Evolutionary conservation across 164 flowering plant genomes (phyloP).

Genomic region (Tetrastigma voinierianum): DNA sequence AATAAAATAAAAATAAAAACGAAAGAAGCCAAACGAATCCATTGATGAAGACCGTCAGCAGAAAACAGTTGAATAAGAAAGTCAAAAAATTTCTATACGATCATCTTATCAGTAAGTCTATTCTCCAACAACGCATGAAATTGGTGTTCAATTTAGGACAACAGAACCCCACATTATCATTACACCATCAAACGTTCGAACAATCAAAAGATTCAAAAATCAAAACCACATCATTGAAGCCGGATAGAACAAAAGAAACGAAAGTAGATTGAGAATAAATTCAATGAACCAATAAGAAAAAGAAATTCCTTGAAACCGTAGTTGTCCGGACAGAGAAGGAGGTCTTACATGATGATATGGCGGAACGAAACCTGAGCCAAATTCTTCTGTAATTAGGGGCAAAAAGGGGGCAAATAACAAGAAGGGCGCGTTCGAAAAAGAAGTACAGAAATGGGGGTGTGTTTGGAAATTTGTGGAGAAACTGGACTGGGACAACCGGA

Average conservation of each 20-base stretch:
- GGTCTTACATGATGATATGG: too few relatives aligned
- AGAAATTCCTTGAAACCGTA: not conserved
- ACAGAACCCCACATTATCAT: too few relatives aligned
- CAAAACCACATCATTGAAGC: not conserved
- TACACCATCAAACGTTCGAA: too few relatives aligned
- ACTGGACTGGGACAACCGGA: not conserved
- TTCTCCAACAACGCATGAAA: not conserved
- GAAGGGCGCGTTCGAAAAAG: constrained; percentile 12
- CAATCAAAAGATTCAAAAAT: not conserved
- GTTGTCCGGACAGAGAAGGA: not conserved
- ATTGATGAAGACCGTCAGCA: not conserved
- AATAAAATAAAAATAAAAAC: not conserved
- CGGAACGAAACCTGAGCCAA: too few relatives aligned
- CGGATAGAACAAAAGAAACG: not conserved
- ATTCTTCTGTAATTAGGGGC: constrained; percentile 26
- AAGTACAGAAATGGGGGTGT: constrained; percentile 3
- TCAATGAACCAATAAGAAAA: not conserved
- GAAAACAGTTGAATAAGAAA: not conserved
- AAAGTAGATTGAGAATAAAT: too few relatives aligned
- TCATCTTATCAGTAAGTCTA: too few relatives aligned
- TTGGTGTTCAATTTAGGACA: not conserved
- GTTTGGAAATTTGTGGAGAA: constrained; percentile 15
- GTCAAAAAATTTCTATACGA: not conserved
- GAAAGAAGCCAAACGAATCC: not conserved
- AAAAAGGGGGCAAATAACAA: constrained; percentile 16